These are phyloP conservation scores for Magnusiomyces suaveolens DNA, from an alignment of 1,139 yeast species.

Conservation along the genomic window DNA sequence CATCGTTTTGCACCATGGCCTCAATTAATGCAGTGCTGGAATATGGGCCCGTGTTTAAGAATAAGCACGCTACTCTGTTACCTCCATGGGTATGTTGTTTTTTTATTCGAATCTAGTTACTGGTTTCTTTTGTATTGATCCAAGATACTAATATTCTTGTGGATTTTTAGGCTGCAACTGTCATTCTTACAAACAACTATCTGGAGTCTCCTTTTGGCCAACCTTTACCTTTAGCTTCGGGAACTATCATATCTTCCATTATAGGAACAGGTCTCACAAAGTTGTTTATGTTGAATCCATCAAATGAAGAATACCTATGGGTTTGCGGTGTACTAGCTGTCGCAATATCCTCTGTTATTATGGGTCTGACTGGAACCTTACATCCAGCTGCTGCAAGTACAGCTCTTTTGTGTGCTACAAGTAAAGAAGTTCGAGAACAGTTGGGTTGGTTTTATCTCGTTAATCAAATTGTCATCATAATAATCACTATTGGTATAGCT, in stretches of 20 bases:
- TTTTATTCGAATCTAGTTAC: neutral
- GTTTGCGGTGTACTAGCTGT: constrained; percentile 54
- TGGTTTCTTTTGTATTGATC: neutral
- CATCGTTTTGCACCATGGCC: constrained; percentile 46
- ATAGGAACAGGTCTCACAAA: constrained; percentile 50
- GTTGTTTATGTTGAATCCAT: constrained; percentile 40
- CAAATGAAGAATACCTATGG: constrained; percentile 39
- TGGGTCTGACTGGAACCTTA: constrained; percentile 47
- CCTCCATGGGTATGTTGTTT: constrained; percentile 34
- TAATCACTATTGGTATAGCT: constrained; percentile 45
- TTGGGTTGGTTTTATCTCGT: constrained; percentile 68
- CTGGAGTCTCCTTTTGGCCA: constrained; percentile 53
- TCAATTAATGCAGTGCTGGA: constrained; percentile 44
- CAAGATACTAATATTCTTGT: neutral
- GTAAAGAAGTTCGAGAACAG: constrained; percentile 34
- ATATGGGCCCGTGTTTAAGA: constrained; percentile 38
- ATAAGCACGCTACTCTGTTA: constrained; percentile 42
- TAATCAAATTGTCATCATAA: constrained; percentile 43
- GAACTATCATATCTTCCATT: constrained; percentile 47
- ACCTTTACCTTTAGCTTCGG: constrained; percentile 51
- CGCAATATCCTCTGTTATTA: constrained; percentile 44
- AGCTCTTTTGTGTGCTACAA: constrained; percentile 50
- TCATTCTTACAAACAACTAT: constrained; percentile 52
- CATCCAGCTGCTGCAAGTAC: constrained; percentile 75
- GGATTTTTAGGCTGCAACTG: constrained; percentile 51